Base-by-base conservation (phyloP, 2,329 filamentous ascomycete genomes). In the Monilinia fructigena region DNA sequence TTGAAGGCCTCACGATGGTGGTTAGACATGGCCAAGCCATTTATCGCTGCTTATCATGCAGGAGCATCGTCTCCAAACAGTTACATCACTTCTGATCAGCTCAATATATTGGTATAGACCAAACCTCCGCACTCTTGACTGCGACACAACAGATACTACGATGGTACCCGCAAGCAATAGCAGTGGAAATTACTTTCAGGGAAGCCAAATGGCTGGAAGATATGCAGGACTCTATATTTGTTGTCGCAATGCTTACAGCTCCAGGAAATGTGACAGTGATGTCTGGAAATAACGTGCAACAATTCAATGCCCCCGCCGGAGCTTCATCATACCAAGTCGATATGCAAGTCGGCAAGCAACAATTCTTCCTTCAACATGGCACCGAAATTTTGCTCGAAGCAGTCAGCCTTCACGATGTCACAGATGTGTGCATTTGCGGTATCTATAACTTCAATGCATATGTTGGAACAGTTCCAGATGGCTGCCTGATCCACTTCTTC, bases 1-100 rank as follows among this genome's bases (percentile, higher is more conserved):
- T 26, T 16, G 16, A n/a, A 68, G 70, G 76, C 79, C 80, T 3
- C 83, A 86, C 72, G 79, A 82, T 55, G 82, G 77, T 85, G 82
- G 80, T 79, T 71, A 12, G 71, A 73, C 23, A 68, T 72, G 66
- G 69, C 70, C 11, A 71, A 70, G 12, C 69, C 70, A 54, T 73
- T 71, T 53, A 72, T 73, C 26, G 65, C 69, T 35, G 68, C 70
- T 26, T 73, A 66, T 54, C 67, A 73, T 48, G 71, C 64, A 7
- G 63, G 70, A 5, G 66, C 66, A 23, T 63, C 45, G 7, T 66
- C 66, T 53, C 65, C 67, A 11, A 58, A 69, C 38, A 35, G 45
- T 10, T 72, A 69, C 23, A 70, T 73, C 20, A 67, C 65, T 40
- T 58, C 35, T 1, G 72, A 80, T 68, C 74, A 75, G 28, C 70